phyloP scores from a whole-genome alignment of 768 basidiomycete genomes.

The Panellus pusillus region DNA sequence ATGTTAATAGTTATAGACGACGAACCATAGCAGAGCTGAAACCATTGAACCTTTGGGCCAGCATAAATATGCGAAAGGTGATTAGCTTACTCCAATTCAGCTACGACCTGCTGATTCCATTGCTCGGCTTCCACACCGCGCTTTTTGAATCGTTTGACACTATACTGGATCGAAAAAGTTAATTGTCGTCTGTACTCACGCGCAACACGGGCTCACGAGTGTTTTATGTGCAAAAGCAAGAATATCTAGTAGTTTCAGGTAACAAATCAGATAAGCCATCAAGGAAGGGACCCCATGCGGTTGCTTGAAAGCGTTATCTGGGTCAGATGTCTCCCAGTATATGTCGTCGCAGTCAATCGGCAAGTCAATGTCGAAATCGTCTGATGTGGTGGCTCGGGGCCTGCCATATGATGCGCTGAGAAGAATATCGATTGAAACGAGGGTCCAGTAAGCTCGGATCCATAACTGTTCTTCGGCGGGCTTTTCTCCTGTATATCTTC shows the following conservation, averaged over 20 bases:
- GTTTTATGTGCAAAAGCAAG: constrained; percentile 42
- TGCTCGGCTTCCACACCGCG: constrained; percentile 19
- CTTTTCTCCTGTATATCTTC: constrained; percentile 17
- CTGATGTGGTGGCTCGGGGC: constrained; percentile 35
- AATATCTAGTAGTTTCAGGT: constrained; percentile 44
- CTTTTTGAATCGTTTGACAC: constrained; percentile 20
- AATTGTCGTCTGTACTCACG: neutral
- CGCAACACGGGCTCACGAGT: neutral
- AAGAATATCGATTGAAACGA: constrained; percentile 20
- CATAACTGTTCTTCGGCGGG: constrained; percentile 20
- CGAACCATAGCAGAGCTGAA: constrained; percentile 20
- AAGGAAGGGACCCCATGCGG: constrained; percentile 41
- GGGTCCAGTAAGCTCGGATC: constrained; percentile 17
- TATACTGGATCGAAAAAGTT: constrained; percentile 7
- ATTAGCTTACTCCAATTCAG: constrained; percentile 16
- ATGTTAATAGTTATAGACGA: no score
- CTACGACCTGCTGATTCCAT: constrained; percentile 20
- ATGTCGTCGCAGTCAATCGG: constrained; percentile 43
- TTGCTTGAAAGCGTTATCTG: constrained; percentile 46
- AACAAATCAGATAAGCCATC: constrained; percentile 32
- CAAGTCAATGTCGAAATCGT: constrained; percentile 45
- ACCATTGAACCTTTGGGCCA: neutral
- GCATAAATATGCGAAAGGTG: neutral
- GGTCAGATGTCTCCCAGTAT: constrained; percentile 49
- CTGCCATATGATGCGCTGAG: constrained; percentile 19